Percentiles rank a stretch among this genome's conserved stretches.
These are phyloP conservation scores for Fraxinus paxiana DNA, from an alignment of 305 asterid species.

Conservation along the genomic window DNA sequence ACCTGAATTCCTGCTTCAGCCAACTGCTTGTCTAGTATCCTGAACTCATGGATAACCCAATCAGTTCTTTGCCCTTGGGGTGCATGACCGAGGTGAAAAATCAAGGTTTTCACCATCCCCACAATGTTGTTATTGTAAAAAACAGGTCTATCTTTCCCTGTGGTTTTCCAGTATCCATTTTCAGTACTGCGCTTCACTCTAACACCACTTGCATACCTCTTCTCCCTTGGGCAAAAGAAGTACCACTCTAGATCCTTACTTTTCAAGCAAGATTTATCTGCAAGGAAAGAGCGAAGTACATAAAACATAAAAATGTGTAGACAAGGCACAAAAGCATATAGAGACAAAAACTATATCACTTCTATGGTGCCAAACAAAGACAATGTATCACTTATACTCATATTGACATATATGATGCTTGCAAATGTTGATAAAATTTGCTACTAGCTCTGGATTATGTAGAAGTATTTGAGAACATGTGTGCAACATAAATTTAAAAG, in stretches of 20 bases:
- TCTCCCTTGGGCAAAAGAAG: slow-evolving; percentile 84
- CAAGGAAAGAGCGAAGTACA: slow-evolving; percentile 1
- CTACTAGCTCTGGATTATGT: neutral
- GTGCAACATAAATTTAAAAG: neutral
- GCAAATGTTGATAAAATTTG: neutral
- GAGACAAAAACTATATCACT: neutral
- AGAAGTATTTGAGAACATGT: neutral
- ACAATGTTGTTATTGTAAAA: slow-evolving; percentile 32
- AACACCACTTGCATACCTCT: slow-evolving; percentile 66
- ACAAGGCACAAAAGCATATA: neutral
- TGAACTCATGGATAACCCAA: slow-evolving; percentile 80
- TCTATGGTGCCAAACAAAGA: neutral
- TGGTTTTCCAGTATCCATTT: slow-evolving; percentile 83
- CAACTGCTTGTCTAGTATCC: slow-evolving; percentile 44
- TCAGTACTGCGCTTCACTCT: slow-evolving; percentile 83
- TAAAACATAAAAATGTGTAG: neutral
- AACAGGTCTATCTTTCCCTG: slow-evolving; percentile 65
- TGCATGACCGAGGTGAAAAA: slow-evolving; percentile 77
- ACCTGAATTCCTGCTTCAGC: slow-evolving; percentile 67
- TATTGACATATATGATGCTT: neutral
- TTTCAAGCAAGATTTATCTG: slow-evolving; percentile 70
- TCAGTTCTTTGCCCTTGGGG: slow-evolving; percentile 77
- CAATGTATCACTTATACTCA: neutral
- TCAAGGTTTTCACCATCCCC: slow-evolving; percentile 70
- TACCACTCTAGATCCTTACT: slow-evolving; percentile 83